These are phyloP conservation scores for Plectosphaerella plurivora DNA, from an alignment of 2,329 filamentous ascomycete species.

Conservation along the genomic window DNA sequence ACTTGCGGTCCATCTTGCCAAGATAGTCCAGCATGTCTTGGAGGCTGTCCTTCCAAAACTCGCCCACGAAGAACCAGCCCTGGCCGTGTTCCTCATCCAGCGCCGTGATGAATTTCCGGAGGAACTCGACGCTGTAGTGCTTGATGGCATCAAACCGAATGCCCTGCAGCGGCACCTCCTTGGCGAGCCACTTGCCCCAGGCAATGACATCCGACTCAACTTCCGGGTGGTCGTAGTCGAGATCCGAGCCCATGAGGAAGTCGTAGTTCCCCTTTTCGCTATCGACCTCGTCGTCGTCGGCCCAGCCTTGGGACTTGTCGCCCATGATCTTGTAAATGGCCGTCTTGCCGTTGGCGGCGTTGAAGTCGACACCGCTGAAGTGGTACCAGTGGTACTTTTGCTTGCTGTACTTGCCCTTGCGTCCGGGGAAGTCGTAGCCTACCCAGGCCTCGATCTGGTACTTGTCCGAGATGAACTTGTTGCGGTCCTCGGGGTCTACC, in stretches of 20 bases:
- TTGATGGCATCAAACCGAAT: conserved; percentile 70
- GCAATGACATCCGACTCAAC: conserved; percentile 59
- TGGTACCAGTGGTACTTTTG: conserved; percentile 68
- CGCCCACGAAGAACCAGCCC: conserved; percentile 32
- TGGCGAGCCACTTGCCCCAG: conserved; percentile 65
- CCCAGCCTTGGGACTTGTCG: conserved; percentile 59
- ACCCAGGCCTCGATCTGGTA: conserved; percentile 68
- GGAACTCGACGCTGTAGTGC: conserved; percentile 66
- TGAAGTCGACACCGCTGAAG: conserved; percentile 67
- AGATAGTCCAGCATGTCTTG: conserved; percentile 26
- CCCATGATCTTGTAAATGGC: conserved; percentile 66
- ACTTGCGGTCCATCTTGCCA: conserved; percentile 46
- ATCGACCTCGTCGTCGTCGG: conserved; percentile 52
- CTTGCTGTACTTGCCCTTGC: conserved; percentile 56
- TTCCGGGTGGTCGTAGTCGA: conserved; percentile 62
- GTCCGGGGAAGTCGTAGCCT: conserved; percentile 62
- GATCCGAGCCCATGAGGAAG: conserved; percentile 68
- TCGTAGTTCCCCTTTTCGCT: conserved; percentile 63
- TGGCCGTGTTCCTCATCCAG: conserved; percentile 41
- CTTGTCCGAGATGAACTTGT: conserved; percentile 48
- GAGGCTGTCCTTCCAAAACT: conserved; percentile 33
- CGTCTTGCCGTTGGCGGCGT: conserved; percentile 52
- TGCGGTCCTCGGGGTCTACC: conserved; percentile 59
- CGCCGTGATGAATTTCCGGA: conserved; percentile 57
- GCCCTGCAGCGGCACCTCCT: conserved; percentile 56